A percentile compares a stretch with the other conserved stretches of the same genome.
Evolutionary conservation across 352 stramenopile genomes (phyloP).

Genomic region (Aphanomyces stellatus): DNA sequence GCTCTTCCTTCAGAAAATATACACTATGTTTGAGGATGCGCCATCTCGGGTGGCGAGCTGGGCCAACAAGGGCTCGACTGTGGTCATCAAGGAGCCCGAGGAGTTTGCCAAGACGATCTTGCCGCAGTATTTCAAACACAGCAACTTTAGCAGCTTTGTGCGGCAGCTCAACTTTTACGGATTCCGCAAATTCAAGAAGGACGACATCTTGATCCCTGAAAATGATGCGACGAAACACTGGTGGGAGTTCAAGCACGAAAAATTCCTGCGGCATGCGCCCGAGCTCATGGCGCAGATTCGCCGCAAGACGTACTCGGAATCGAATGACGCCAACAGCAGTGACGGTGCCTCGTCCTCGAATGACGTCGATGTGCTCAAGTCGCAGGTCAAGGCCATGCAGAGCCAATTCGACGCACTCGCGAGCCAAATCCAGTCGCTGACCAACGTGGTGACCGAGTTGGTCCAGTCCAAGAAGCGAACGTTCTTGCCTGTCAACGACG

Average conservation of each 20-base stretch:
- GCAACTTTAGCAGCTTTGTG: constrained; percentile 24
- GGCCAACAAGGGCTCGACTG: constrained; percentile 23
- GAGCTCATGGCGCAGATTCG: constrained; percentile 81
- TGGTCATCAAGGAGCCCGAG: constrained; percentile 19
- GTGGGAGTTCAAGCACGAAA: constrained; percentile 86
- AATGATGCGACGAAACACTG: constrained; percentile 1
- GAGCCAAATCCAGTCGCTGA: background rate
- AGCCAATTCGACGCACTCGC: background rate
- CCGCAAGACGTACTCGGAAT: constrained; percentile 53
- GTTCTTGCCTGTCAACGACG: too few species aligned
- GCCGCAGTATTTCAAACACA: constrained; percentile 26
- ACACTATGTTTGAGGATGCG: background rate
- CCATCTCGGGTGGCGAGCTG: constrained; percentile 19
- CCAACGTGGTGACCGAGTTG: background rate
- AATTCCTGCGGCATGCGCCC: constrained; percentile 74
- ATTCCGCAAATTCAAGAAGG: constrained; percentile 25
- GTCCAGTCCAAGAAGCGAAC: background rate
- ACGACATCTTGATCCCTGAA: constrained; percentile 16
- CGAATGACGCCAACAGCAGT: background rate
- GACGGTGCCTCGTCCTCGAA: background rate
- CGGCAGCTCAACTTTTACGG: constrained; percentile 33
- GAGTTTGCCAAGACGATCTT: constrained; percentile 25
- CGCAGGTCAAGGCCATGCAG: constrained; percentile 4
- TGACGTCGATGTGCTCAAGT: background rate
- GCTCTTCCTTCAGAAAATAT: constrained; percentile 15